Evolutionary conservation across 495 filamentous ascomycete genomes (phyloP), one percentile per base, ranked within the genome.

Genomic region (Xylaria acuta): DNA sequence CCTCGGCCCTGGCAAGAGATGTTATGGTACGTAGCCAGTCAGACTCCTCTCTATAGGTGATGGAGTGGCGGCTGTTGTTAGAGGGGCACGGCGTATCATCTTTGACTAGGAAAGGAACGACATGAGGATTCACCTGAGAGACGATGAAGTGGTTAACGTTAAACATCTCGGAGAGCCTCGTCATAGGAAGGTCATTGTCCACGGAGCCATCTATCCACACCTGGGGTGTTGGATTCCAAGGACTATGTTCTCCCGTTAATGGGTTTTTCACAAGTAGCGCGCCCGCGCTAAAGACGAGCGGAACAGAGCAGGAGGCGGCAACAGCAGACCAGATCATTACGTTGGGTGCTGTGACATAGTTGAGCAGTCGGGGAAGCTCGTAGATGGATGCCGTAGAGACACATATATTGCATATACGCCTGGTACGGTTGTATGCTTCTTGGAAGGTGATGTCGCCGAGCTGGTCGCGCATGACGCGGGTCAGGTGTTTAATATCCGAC

Each of bases 111-210:
- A 98, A 97, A 8, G 95, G 94, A 0, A 97, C 90, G 38, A 98
- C 92, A 75, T 98, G 95, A 1, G 95, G 95, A 76, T 97, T 98
- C 58, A 97, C 94, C 77, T 98, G 95, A 0, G 94, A 97, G 40
- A 97, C 95, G 76, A 98, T 97, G 78, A 97, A 97, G 77, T 97
- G 94, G 77, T 97, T 98, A 81, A 97, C 94, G 77, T 97, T 97
- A 82, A 97, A 97, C 92, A 97, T 95, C 75, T 97, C 95, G 0
- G 94, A 91, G 14, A 98, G 84, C 12, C 93, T 87, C 56, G 90
- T 94, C 92, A 97, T 97, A 27, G 95, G 95, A 2, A 98, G 86
- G 81, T 98, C 95, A 71, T 94, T 94, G 75, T 98, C 94, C 5
- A 98, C 93, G 0, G 94, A 97, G 6, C 95, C 95, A 80, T 98